Evolutionary conservation across 129 eudicot species (phyloP).

Genomic region (Glebionis coronaria): DNA sequence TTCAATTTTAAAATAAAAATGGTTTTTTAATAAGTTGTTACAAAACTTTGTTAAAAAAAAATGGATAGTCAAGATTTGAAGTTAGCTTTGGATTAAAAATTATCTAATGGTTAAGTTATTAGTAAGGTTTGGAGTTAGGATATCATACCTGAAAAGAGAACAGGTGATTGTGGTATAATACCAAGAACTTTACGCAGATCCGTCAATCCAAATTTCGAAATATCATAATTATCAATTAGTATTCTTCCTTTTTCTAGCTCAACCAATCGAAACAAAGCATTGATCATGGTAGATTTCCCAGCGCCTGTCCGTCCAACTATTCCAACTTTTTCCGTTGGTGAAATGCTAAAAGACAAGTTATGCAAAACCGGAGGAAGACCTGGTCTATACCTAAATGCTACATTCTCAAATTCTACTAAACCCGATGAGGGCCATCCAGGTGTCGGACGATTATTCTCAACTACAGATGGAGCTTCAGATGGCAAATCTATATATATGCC

Average conservation of each 20-base stretch:
- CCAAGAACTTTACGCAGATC: conserved; percentile 89
- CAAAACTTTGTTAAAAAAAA: too few relatives aligned
- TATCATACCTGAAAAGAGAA: conserved; percentile 82
- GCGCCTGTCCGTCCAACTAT: conserved; percentile 98
- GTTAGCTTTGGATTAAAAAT: too few relatives aligned
- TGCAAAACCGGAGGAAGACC: conserved; percentile 90
- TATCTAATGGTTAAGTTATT: too few relatives aligned
- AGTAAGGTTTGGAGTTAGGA: too few relatives aligned
- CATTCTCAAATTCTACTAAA: conserved; percentile 63
- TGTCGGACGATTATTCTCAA: conserved; percentile 73
- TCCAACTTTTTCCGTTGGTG: conserved; percentile 82
- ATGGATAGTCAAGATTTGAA: too few relatives aligned
- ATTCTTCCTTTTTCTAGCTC: conserved; percentile 90
- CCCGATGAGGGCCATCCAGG: conserved; percentile 93
- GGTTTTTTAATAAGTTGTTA: too few relatives aligned
- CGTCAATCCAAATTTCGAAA: conserved; percentile 63
- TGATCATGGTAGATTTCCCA: conserved; percentile 94
- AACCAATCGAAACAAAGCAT: conserved; percentile 87
- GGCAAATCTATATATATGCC: conserved; percentile 85
- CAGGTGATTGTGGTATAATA: conserved; percentile 92
- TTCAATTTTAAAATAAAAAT: too few relatives aligned
- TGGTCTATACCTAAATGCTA: conserved; percentile 74
- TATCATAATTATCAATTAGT: conserved; percentile 68
- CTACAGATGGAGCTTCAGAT: conserved; percentile 66
- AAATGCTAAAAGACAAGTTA: conserved; percentile 61